These are phyloP conservation scores for Lathyrus aphaca DNA, from an alignment of 306 rosid species.

Conservation along the genomic window DNA sequence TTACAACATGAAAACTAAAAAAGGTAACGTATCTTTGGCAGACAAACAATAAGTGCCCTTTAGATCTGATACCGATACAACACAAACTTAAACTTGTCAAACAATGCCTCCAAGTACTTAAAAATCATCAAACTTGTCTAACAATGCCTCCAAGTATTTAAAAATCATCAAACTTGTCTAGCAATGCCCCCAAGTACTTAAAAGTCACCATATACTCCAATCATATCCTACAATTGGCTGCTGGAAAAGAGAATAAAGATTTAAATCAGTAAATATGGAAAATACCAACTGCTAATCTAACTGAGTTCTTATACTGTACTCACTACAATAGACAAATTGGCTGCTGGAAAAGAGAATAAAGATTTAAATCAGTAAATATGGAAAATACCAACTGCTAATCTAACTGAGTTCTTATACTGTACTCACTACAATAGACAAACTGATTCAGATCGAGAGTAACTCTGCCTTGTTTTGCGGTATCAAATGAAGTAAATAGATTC, in stretches of 20 bases:
- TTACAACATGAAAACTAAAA: too few species aligned
- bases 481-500: slow-evolving; percentile 87
- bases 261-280: background rate
- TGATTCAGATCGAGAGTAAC: slow-evolving; percentile 92
- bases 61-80: background rate
- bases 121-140: too few species aligned
- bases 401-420: background rate
- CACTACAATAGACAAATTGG: slow-evolving; percentile 86
- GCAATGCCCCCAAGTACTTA: slow-evolving; percentile 11
- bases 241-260: slow-evolving; percentile 46
- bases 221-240: slow-evolving; percentile 87
- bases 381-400: background rate
- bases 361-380: background rate
- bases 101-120: slow-evolving; percentile 16
- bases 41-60: slow-evolving; percentile 13
- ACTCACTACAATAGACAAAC: slow-evolving; percentile 90
- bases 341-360: slow-evolving; percentile 55
- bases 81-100: too few species aligned
- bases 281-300: background rate
- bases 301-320: slow-evolving; percentile 44
- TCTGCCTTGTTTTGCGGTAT: slow-evolving; percentile 86
- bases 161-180: too few species aligned
- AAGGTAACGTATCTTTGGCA: background rate
- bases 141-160: slow-evolving; percentile 16
- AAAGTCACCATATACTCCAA: slow-evolving; percentile 11